Conservation (phyloP, 2,329 filamentous ascomycete genomes). For the Claviceps cyperi region DNA sequence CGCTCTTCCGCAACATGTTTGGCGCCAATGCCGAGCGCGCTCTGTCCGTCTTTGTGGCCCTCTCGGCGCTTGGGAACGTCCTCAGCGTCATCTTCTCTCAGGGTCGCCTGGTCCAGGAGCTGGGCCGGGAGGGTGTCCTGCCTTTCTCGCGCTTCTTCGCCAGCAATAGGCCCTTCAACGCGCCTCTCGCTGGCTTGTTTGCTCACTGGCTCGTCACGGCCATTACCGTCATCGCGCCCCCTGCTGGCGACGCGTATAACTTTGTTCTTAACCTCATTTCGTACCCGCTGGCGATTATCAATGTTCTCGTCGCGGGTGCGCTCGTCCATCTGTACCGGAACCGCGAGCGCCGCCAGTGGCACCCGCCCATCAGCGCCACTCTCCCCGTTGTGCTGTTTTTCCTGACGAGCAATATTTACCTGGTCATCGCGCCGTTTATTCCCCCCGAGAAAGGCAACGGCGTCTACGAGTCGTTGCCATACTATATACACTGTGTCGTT, state of each 20-base stretch:
- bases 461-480: constrained; percentile 38
- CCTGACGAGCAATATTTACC: constrained; percentile 45
- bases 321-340: constrained; percentile 39
- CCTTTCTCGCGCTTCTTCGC: constrained; percentile 49
- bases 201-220: constrained; percentile 50
- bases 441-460: constrained; percentile 36
- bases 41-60: constrained; percentile 49
- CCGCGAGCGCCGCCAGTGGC: constrained; percentile 33
- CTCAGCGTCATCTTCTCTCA: constrained; percentile 55
- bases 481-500: constrained; percentile 44
- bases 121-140: constrained; percentile 51
- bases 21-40: constrained; percentile 39
- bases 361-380: constrained; percentile 39
- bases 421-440: constrained; percentile 44
- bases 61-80: constrained; percentile 55
- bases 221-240: constrained; percentile 52
- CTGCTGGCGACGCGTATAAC: constrained; percentile 52
- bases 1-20: constrained; percentile 42
- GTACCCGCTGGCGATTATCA: constrained; percentile 46
- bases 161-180: constrained; percentile 49
- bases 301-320: constrained; percentile 37
- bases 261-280: constrained; percentile 49
- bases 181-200: constrained; percentile 44
- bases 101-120: constrained; percentile 50
- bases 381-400: constrained; percentile 43